Conservation (phyloP, 257 asterid species). For the Solanum ossicruentum region DNA sequence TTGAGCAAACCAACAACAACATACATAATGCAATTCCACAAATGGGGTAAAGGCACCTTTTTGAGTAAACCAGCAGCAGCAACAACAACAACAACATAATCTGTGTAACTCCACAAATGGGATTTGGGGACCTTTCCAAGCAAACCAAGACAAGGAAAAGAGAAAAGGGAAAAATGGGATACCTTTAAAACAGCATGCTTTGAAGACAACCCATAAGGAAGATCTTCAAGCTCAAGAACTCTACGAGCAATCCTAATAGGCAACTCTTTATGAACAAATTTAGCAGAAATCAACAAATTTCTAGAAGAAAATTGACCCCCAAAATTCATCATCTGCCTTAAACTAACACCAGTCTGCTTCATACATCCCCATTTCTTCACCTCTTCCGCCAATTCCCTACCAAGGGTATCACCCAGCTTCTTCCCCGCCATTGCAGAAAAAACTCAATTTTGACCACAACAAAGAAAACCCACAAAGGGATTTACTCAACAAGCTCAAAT, state of each 20-base stretch:
- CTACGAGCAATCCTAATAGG: conserved; percentile 85
- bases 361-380: conserved; percentile 64
- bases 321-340: conserved; percentile 86
- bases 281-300: conserved; percentile 68
- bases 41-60: no score
- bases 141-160: neutral
- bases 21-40: neutral
- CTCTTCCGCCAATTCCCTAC: conserved; percentile 44
- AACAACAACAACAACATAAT: no score
- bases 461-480: neutral
- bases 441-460: neutral
- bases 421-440: conserved; percentile 50
- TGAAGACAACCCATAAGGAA: conserved; percentile 64
- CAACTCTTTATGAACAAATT: conserved; percentile 80
- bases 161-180: neutral
- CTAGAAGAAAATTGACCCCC: conserved; percentile 55
- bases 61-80: no score
- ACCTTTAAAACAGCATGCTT: conserved; percentile 78
- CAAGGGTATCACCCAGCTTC: conserved; percentile 34
- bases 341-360: conserved; percentile 89
- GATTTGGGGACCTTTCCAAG: no score
- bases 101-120: no score
- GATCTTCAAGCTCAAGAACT: conserved; percentile 68
- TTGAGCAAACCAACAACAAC: neutral
- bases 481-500: neutral